phyloP scores from a whole-genome alignment of 148 eudicot genomes.

The Rhododendron ovatum region DNA sequence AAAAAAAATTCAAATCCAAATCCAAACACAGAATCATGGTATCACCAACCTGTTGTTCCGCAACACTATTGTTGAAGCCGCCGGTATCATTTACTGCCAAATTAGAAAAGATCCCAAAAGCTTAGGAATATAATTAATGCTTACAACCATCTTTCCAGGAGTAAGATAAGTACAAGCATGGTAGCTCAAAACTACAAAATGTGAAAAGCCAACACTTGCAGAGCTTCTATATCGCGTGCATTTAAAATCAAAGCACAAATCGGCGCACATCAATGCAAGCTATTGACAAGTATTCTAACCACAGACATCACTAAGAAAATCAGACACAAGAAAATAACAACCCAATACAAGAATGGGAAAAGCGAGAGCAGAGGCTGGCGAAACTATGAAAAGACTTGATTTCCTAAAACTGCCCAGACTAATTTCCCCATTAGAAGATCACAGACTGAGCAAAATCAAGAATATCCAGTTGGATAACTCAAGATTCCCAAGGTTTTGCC shows the following conservation, averaged over 20 bases:
- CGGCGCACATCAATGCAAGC: not conserved
- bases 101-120: not conserved
- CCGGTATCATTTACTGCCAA: slow-evolving; percentile 70
- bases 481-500: not conserved
- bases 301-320: not conserved
- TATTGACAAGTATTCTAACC: not conserved
- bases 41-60: slow-evolving; percentile 72
- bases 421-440: not conserved
- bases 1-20: no score
- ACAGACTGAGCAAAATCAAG: not conserved
- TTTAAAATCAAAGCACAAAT: not conserved
- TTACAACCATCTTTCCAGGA: not conserved
- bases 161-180: not conserved
- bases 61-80: slow-evolving; percentile 87
- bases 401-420: not conserved
- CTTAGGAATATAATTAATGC: not conserved
- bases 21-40: not conserved
- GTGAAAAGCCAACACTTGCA: not conserved
- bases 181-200: not conserved
- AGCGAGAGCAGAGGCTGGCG: not conserved
- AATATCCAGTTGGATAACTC: not conserved
- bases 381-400: not conserved
- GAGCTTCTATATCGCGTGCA: not conserved
- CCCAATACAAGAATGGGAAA: not conserved
- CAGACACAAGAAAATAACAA: not conserved